These are phyloP conservation scores for Vachellia pachyceras DNA, from an alignment of 306 rosid genomes.

Conservation along the genomic window DNA sequence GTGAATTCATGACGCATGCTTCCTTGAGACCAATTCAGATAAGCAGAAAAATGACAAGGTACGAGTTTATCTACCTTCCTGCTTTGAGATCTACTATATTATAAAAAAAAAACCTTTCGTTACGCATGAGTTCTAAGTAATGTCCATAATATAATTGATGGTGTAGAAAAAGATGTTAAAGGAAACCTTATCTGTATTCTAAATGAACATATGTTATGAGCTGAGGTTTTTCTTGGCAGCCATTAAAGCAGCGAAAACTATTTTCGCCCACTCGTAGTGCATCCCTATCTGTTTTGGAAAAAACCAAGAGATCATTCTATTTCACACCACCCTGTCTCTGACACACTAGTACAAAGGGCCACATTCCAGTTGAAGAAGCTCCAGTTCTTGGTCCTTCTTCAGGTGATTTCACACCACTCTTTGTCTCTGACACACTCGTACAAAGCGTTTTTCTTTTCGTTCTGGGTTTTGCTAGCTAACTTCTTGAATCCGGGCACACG, in stretches of 20 bases:
- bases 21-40: neutral
- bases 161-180: neutral
- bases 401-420: constrained; percentile 59
- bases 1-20: neutral
- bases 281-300: constrained; percentile 85
- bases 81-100: neutral
- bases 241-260: constrained; percentile 56
- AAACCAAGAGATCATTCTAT: constrained; percentile 62
- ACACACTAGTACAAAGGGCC: constrained; percentile 25
- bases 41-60: neutral
- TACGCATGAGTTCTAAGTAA: neutral
- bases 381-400: constrained; percentile 15
- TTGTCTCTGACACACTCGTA: too few relatives aligned
- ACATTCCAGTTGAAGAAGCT: constrained; percentile 28
- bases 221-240: constrained; percentile 56
- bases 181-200: constrained; percentile 44
- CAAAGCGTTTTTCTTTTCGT: constrained; percentile 12
- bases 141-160: neutral
- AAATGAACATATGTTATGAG: constrained; percentile 10
- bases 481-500: neutral
- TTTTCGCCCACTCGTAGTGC: constrained; percentile 75
- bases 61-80: neutral
- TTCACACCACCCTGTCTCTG: constrained; percentile 35
- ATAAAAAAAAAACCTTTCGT: neutral
- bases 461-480: constrained; percentile 13